Percentiles rank a stretch among this genome's conserved stretches.
Evolutionary conservation across 2,329 filamentous ascomycete species (phyloP).

Genomic region (Whalleya microplaca): DNA sequence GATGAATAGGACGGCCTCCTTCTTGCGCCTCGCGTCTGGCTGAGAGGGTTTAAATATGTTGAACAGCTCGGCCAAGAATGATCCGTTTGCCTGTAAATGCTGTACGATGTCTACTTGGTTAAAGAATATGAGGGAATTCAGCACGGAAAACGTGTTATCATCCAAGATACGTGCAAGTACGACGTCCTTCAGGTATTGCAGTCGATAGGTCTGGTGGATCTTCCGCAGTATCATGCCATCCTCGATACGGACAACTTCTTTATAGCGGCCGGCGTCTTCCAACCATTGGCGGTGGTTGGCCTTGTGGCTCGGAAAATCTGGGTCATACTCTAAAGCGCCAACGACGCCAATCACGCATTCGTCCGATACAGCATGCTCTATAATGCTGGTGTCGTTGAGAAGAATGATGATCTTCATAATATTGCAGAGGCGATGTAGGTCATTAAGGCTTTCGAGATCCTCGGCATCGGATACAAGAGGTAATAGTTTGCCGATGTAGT

Average conservation of each 20-base stretch:
- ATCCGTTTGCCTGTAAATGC: slow-evolving; percentile 81
- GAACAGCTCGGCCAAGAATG: slow-evolving; percentile 85
- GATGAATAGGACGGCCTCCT: slow-evolving; percentile 93
- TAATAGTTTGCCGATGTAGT: slow-evolving; percentile 86
- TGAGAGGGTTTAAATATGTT: slow-evolving; percentile 75
- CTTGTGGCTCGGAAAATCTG: slow-evolving; percentile 96
- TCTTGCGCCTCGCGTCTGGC: slow-evolving; percentile 73
- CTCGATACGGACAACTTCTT: slow-evolving; percentile 93
- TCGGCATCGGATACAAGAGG: slow-evolving; percentile 88
- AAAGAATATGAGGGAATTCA: slow-evolving; percentile 98
- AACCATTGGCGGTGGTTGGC: slow-evolving; percentile 96
- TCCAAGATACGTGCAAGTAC: slow-evolving; percentile 94
- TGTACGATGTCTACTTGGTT: slow-evolving; percentile 98
- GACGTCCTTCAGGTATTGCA: slow-evolving; percentile 98
- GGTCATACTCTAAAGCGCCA: slow-evolving; percentile 95
- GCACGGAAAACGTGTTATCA: slow-evolving; percentile 94
- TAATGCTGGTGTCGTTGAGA: slow-evolving; percentile 92
- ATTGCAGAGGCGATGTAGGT: slow-evolving; percentile 90
- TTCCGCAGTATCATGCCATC: slow-evolving; percentile 81
- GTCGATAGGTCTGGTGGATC: slow-evolving; percentile 93
- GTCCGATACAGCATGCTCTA: slow-evolving; percentile 91
- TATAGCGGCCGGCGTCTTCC: slow-evolving; percentile 85
- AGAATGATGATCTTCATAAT: slow-evolving; percentile 97
- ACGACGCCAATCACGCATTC: slow-evolving; percentile 89
- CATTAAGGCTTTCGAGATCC: slow-evolving; percentile 82